Conservation (phyloP, 306 rosid genomes). For the Vicia villosa region DNA sequence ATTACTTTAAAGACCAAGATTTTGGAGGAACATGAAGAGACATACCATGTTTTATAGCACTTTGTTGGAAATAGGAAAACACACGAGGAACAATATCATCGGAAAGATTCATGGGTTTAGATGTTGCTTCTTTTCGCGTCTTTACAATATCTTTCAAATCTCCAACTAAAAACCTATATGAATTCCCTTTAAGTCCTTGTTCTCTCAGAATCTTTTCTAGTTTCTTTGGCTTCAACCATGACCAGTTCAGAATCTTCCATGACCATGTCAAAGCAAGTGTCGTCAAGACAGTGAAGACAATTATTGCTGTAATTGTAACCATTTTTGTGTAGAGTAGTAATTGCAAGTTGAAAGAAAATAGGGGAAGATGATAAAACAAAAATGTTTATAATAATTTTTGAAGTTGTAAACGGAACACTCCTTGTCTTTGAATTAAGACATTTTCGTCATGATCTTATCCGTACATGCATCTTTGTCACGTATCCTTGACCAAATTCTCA, state of each 20-base stretch:
- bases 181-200: too few species aligned
- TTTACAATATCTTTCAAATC: too few species aligned
- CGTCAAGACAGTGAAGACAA: background rate
- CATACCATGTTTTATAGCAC: background rate
- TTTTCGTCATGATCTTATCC: too few species aligned
- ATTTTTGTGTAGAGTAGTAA: background rate
- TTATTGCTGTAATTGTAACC: background rate
- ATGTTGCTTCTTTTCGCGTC: too few species aligned
- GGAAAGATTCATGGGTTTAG: too few species aligned
- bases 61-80: slow-evolving; percentile 5
- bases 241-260: slow-evolving; percentile 47
- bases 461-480: too few species aligned
- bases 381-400: background rate
- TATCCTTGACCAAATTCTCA: too few species aligned
- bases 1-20: too few species aligned
- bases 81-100: slow-evolving; percentile 44
- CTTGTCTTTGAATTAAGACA: too few species aligned
- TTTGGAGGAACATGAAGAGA: background rate
- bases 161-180: too few species aligned
- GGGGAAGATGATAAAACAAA: background rate
- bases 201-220: slow-evolving; percentile 44
- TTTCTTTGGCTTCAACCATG: slow-evolving; percentile 60
- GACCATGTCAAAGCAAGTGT: background rate
- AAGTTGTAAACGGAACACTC: too few species aligned
- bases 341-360: background rate